phyloP scores from a whole-genome alignment of 2,329 filamentous ascomycete genomes.

The Emergomyces orientalis region DNA sequence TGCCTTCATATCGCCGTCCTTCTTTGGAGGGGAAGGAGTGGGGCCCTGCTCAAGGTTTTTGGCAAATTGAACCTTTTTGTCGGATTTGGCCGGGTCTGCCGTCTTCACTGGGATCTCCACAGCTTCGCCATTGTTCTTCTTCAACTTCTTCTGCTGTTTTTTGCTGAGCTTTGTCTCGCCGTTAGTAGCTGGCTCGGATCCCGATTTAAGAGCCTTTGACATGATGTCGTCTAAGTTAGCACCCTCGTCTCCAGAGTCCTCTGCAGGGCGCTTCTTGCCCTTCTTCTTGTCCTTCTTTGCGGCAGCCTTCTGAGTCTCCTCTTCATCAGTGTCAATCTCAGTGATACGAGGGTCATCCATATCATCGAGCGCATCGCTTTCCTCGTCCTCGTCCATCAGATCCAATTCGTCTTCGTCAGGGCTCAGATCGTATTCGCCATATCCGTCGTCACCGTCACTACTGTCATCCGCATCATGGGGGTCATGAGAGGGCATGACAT shows the following conservation, averaged over 20 bases:
- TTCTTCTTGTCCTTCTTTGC: slow-evolving; percentile 43
- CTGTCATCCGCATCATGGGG: slow-evolving; percentile 19
- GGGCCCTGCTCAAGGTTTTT: slow-evolving; percentile 98
- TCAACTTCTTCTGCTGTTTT: slow-evolving; percentile 95
- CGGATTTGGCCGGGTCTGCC: slow-evolving; percentile 51
- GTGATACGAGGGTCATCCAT: slow-evolving; percentile 71
- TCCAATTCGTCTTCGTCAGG: slow-evolving; percentile 70
- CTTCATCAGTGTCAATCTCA: slow-evolving; percentile 72
- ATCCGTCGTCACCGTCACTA: slow-evolving; percentile 54
- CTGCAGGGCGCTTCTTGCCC: slow-evolving; percentile 87
- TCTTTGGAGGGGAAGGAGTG: slow-evolving; percentile 52
- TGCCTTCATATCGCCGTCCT: slow-evolving; percentile 38
- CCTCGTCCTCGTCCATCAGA: slow-evolving; percentile 45
- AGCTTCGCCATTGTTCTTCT: slow-evolving; percentile 96
- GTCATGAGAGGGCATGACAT: slow-evolving; percentile 61
- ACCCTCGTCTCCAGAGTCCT: slow-evolving; percentile 53
- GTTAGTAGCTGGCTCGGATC: slow-evolving; percentile 39
- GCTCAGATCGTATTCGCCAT: slow-evolving; percentile 59
- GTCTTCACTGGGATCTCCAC: slow-evolving; percentile 48
- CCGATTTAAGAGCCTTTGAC: slow-evolving; percentile 53
- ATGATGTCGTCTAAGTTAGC: slow-evolving; percentile 70
- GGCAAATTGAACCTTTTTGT: slow-evolving; percentile 98
- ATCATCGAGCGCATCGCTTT: slow-evolving; percentile 68
- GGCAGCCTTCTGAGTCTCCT: slow-evolving; percentile 50
- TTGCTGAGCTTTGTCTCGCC: slow-evolving; percentile 75